Evolutionary conservation across 2,329 filamentous ascomycete genomes (phyloP).

Genomic region (Rutstroemia sp.): DNA sequence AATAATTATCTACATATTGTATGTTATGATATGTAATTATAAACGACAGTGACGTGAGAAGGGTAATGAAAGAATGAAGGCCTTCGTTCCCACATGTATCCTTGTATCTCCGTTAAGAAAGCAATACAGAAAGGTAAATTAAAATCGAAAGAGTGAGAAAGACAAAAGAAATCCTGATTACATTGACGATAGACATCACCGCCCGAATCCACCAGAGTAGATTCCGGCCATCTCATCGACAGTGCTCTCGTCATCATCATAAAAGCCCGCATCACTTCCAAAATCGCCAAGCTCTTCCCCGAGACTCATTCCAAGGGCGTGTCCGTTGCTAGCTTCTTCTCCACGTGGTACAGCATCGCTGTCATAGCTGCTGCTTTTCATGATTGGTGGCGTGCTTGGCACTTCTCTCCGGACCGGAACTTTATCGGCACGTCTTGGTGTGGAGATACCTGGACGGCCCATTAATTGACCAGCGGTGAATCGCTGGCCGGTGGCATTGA

Average conservation of each 20-base stretch:
- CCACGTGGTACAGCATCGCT: slow-evolving; percentile 45
- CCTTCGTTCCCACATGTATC: background rate
- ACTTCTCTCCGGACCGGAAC: slow-evolving; percentile 30
- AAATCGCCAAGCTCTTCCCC: slow-evolving; percentile 6
- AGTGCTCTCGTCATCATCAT: slow-evolving; percentile 29
- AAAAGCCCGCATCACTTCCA: slow-evolving; percentile 28
- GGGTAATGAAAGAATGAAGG: background rate
- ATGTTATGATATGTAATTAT: slow-evolving; percentile 1
- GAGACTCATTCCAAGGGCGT: background rate
- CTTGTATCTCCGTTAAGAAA: background rate
- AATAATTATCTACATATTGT: background rate
- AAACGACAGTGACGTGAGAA: background rate
- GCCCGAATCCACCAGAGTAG: slow-evolving; percentile 10
- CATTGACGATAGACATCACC: background rate
- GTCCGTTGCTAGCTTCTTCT: slow-evolving; percentile 21
- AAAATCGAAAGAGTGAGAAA: background rate
- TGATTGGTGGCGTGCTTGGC: slow-evolving; percentile 52
- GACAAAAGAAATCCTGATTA: background rate
- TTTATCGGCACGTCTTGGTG: slow-evolving; percentile 35
- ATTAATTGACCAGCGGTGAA: slow-evolving; percentile 41
- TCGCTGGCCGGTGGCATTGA: slow-evolving; percentile 51
- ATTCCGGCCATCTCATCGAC: slow-evolving; percentile 12
- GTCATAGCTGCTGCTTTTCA: slow-evolving; percentile 51
- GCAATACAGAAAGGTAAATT: background rate
- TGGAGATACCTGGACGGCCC: slow-evolving; percentile 19